These are phyloP conservation scores for Hippophae gyantsensis DNA, from an alignment of 306 rosid species.

Conservation along the genomic window DNA sequence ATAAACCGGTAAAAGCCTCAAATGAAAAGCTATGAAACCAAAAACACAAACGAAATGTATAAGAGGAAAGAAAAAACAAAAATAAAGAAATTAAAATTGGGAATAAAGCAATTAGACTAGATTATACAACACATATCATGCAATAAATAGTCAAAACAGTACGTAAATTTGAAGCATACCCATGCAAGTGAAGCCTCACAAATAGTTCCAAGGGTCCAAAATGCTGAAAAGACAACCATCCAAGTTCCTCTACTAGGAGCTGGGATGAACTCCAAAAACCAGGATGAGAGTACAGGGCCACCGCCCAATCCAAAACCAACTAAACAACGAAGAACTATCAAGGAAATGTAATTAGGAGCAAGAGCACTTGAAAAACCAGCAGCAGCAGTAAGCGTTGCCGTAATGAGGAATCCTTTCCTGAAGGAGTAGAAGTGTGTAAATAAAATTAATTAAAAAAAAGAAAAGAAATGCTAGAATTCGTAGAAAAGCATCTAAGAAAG, in stretches of 20 bases:
- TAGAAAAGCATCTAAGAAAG: neutral
- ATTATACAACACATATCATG: neutral
- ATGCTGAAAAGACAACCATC: constrained; percentile 91
- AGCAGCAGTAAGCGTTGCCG: constrained; percentile 60
- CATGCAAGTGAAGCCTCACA: constrained; percentile 93
- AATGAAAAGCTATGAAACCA: too few relatives aligned
- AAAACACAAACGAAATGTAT: too few relatives aligned
- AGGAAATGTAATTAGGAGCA: constrained; percentile 52
- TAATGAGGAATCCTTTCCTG: constrained; percentile 89
- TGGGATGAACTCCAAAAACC: constrained; percentile 94
- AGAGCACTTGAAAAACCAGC: constrained; percentile 85
- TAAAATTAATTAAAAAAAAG: constrained; percentile 11
- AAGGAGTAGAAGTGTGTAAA: constrained; percentile 16
- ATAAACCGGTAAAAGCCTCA: too few relatives aligned
- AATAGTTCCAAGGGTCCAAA: constrained; percentile 93
- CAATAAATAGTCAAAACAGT: constrained; percentile 4
- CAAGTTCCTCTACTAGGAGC: constrained; percentile 90
- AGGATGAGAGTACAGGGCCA: constrained; percentile 78
- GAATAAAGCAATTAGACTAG: neutral
- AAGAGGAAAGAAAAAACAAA: neutral
- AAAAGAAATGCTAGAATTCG: neutral
- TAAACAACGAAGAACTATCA: constrained; percentile 58
- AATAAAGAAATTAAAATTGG: neutral
- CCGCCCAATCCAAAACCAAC: constrained; percentile 99
- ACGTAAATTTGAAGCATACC: constrained; percentile 44